Evolutionary conservation across 768 basidiomycete species (phyloP).

Genomic region (Hericium coralloides): DNA sequence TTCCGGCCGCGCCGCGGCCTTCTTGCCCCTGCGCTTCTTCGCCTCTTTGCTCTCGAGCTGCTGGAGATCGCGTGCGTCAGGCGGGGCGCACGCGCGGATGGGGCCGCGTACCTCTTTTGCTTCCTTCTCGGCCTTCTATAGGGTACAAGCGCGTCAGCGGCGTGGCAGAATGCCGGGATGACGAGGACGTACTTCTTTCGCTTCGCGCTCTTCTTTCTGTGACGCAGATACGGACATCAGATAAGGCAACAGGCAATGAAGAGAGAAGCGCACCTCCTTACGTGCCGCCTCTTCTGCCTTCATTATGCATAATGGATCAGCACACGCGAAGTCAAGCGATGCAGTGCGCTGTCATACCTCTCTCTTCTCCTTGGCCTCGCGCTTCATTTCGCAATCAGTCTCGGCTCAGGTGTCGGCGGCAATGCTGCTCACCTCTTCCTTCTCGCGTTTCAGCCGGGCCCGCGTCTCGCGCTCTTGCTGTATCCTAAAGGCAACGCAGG

Average conservation of each 20-base stretch:
- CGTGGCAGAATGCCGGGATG: not conserved
- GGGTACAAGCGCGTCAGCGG: slow-evolving; percentile 2
- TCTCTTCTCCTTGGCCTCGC: slow-evolving; percentile 73
- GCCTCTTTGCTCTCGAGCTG: slow-evolving; percentile 18
- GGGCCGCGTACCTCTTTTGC: slow-evolving; percentile 7
- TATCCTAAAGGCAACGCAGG: slow-evolving; percentile 28
- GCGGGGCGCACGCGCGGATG: not conserved
- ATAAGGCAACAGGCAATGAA: not conserved
- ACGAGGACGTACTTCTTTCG: slow-evolving; percentile 8
- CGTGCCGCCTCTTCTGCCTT: slow-evolving; percentile 54
- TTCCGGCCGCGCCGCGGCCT: slow-evolving; percentile 3
- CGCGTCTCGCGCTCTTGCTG: slow-evolving; percentile 74
- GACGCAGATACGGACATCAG: not conserved
- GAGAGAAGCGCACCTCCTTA: slow-evolving; percentile 41
- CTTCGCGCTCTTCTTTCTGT: slow-evolving; percentile 13
- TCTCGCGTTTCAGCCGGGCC: slow-evolving; percentile 79
- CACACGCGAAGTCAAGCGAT: not conserved
- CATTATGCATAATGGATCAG: not conserved
- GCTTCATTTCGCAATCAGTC: slow-evolving; percentile 30
- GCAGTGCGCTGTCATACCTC: slow-evolving; percentile 32
- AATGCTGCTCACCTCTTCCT: slow-evolving; percentile 36
- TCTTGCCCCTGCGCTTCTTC: slow-evolving; percentile 6
- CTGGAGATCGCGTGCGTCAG: slow-evolving; percentile 1
- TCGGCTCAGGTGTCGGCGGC: not conserved
- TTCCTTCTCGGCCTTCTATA: slow-evolving; percentile 12